Percentiles rank a stretch among this genome's conserved stretches.
Conservation (phyloP, 2,329 filamentous ascomycete species). For the Colletotrichum graminicola region DNA sequence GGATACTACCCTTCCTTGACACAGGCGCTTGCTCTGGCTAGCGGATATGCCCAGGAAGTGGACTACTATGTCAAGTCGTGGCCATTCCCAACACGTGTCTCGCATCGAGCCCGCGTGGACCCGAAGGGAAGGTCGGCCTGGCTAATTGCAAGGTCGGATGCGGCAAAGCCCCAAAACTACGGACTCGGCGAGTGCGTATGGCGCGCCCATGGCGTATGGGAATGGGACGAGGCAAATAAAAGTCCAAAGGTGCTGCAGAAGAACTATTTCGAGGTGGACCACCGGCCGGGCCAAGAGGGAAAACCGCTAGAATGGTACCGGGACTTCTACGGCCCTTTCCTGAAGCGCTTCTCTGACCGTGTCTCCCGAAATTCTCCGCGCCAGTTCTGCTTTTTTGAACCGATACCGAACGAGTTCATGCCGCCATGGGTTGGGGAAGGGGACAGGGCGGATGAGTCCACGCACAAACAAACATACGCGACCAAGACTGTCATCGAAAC, state of each 20-base stretch:
- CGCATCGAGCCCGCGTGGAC: conserved; percentile 52
- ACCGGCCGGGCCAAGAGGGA: conserved; percentile 52
- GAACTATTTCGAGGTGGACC: conserved; percentile 55
- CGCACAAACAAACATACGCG: conserved; percentile 45
- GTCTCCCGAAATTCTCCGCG: conserved; percentile 48
- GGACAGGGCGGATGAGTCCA: neutral
- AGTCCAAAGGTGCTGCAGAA: conserved; percentile 46
- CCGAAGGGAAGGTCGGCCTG: conserved; percentile 54
- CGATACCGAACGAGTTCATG: conserved; percentile 57
- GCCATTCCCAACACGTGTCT: conserved; percentile 55
- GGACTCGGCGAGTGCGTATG: conserved; percentile 55
- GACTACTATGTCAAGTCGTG: conserved; percentile 57
- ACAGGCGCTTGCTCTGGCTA: conserved; percentile 56
- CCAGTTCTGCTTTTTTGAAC: conserved; percentile 55
- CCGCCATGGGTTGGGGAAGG: conserved; percentile 51
- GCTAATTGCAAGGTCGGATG: conserved; percentile 42
- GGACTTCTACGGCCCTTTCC: conserved; percentile 57
- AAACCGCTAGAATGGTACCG: conserved; percentile 56
- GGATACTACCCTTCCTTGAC: conserved; percentile 54
- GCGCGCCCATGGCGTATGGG: conserved; percentile 55
- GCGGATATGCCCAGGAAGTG: conserved; percentile 53
- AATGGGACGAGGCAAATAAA: conserved; percentile 51
- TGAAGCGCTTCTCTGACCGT: conserved; percentile 52
- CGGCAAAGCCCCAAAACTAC: conserved; percentile 41
- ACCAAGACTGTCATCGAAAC: conserved; percentile 47